Evolutionary conservation across 257 asterid species (phyloP).

Genomic region (Asclepias syriaca): DNA sequence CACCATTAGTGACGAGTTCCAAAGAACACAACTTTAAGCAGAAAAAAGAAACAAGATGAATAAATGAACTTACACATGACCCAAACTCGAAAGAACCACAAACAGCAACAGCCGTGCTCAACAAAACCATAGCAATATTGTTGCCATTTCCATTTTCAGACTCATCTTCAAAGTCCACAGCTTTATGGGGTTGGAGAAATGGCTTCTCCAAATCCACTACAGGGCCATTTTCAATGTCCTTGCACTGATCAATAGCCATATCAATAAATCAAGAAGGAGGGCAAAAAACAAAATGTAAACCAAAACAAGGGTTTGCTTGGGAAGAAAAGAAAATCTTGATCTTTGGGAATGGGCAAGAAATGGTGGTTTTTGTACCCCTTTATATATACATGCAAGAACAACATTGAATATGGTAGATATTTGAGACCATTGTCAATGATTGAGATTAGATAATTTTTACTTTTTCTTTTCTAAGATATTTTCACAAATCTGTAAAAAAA

Average conservation of each 20-base stretch:
- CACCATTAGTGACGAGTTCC: not conserved
- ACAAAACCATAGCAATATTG: conserved; percentile 48
- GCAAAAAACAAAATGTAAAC: not conserved
- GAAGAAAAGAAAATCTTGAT: not conserved
- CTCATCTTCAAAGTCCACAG: conserved; percentile 26
- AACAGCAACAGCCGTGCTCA: conserved; percentile 74
- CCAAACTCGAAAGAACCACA: conserved; percentile 93
- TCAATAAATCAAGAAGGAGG: not conserved
- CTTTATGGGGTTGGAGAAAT: conserved; percentile 26
- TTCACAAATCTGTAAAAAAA: conserved; percentile 14
- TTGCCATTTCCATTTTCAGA: conserved; percentile 19
- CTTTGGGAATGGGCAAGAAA: not conserved
- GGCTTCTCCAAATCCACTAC: conserved; percentile 43
- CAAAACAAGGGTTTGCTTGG: not conserved
- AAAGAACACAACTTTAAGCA: not conserved
- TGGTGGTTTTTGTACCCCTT: not conserved
- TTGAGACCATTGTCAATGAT: conserved; percentile 10
- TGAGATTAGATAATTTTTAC: not conserved
- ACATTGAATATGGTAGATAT: conserved; percentile 1
- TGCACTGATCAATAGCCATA: conserved; percentile 38
- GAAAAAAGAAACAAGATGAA: not conserved
- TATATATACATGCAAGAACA: conserved; percentile 26
- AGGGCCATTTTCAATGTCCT: conserved; percentile 41
- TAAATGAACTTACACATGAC: conserved; percentile 62
- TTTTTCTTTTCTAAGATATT: not conserved